Evolutionary conservation across 176 grass and related monocot genomes (phyloP).

Genomic region (Musa schizocarpa): DNA sequence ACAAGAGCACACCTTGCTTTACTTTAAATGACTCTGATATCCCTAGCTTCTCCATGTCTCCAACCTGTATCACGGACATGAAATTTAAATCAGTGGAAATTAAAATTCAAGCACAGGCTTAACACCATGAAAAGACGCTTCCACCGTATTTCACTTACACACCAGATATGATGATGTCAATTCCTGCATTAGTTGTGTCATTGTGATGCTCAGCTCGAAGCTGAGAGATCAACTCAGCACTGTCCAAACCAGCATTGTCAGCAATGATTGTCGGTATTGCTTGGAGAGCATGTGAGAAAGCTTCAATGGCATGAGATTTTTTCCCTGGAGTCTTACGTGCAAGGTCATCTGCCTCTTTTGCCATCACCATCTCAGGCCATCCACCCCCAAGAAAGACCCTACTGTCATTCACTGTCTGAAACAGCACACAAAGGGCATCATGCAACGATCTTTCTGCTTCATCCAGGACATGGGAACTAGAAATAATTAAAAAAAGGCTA

Average conservation of each 20-base stretch:
- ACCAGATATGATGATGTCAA: slow-evolving; percentile 72
- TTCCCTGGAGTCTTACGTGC: slow-evolving; percentile 90
- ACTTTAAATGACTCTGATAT: slow-evolving; percentile 54
- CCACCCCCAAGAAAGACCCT: slow-evolving; percentile 82
- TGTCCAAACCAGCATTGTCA: slow-evolving; percentile 85
- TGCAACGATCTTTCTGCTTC: slow-evolving; percentile 94
- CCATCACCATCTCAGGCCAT: slow-evolving; percentile 95
- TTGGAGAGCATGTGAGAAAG: slow-evolving; percentile 72
- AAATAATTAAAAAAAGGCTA: slow-evolving; percentile 5
- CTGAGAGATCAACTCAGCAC: slow-evolving; percentile 84
- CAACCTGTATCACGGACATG: slow-evolving; percentile 19
- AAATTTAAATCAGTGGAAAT: neutral
- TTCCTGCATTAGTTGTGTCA: slow-evolving; percentile 52
- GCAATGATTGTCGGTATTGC: slow-evolving; percentile 81
- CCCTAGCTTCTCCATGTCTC: slow-evolving; percentile 42
- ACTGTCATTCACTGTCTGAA: slow-evolving; percentile 82
- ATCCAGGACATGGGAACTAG: slow-evolving; percentile 79
- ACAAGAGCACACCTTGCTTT: slow-evolving; percentile 47
- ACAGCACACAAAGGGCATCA: slow-evolving; percentile 82
- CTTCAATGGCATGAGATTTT: slow-evolving; percentile 81
- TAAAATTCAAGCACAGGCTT: neutral
- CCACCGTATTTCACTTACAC: slow-evolving; percentile 28
- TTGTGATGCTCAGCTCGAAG: slow-evolving; percentile 95
- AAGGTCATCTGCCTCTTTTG: slow-evolving; percentile 76
- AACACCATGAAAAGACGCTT: neutral